Conservation (phyloP, 345 rosid species). For the Ailanthus altissimus region DNA sequence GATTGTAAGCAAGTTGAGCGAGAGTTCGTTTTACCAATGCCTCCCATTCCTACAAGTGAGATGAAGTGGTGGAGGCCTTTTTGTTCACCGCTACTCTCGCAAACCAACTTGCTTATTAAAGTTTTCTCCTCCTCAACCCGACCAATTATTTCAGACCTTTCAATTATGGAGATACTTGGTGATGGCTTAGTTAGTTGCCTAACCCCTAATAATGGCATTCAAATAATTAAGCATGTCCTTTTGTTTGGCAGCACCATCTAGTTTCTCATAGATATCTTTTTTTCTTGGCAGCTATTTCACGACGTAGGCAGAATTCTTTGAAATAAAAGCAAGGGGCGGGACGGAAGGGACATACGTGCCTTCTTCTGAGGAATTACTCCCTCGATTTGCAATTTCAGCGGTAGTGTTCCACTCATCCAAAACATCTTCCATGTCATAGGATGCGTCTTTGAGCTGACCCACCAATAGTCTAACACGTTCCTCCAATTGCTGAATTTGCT, state of each 20-base stretch:
- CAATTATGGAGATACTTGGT: too few species aligned
- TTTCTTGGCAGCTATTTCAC: not conserved
- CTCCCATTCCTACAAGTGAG: not conserved
- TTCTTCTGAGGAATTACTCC: not conserved
- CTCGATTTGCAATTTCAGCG: not conserved
- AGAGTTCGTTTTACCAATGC: not conserved
- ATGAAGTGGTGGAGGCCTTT: not conserved
- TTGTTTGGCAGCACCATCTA: not conserved
- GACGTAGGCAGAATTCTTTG: not conserved
- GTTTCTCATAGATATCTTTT: not conserved
- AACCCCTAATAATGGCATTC: too few species aligned
- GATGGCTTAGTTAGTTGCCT: too few species aligned
- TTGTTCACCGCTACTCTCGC: not conserved
- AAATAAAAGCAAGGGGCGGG: not conserved
- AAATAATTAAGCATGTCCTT: not conserved
- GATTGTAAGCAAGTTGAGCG: not conserved
- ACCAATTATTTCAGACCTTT: not conserved
- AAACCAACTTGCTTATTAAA: not conserved
- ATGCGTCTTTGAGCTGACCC: not conserved
- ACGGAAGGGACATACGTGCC: not conserved
- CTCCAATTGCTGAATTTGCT: not conserved
- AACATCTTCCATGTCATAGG: not conserved
- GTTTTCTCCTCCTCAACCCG: not conserved
- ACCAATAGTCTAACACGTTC: not conserved
- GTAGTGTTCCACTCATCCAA: constrained; percentile 3